A percentile compares a stretch with the other conserved stretches of the same genome.
phyloP scores from a whole-genome alignment of 306 rosid species.

The Prunus padus region DNA sequence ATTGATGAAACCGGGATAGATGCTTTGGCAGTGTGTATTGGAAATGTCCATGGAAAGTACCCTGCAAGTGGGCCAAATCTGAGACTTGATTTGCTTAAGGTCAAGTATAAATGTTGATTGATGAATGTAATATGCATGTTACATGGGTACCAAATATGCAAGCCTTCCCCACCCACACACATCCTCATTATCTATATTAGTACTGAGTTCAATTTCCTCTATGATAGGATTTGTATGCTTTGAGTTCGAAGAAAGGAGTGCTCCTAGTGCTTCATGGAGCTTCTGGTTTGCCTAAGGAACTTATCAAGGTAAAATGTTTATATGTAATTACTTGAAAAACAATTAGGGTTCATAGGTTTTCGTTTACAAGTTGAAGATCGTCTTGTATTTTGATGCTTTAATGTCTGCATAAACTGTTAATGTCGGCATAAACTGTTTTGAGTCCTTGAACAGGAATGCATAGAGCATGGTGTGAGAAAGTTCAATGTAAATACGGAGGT shows the following conservation, averaged over 20 bases:
- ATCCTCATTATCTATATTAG: background rate
- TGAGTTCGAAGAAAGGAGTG: constrained; percentile 70
- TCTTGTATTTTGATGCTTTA: background rate
- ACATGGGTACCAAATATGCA: background rate
- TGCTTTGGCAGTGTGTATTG: constrained; percentile 97
- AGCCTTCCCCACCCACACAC: background rate
- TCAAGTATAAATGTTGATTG: constrained; percentile 15
- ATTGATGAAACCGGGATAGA: constrained; percentile 86
- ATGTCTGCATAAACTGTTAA: constrained; percentile 16
- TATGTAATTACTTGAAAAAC: constrained; percentile 1
- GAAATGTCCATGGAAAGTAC: constrained; percentile 92
- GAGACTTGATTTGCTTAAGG: constrained; percentile 90
- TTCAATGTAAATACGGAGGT: constrained; percentile 97
- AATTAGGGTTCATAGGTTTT: constrained; percentile 8
- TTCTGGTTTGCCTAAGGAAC: constrained; percentile 73
- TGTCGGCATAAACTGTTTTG: constrained; percentile 12
- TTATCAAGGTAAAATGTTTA: constrained; percentile 56
- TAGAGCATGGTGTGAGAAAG: constrained; percentile 76
- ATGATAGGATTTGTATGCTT: constrained; percentile 55
- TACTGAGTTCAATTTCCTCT: constrained; percentile 30
- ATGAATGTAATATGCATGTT: background rate
- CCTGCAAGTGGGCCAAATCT: constrained; percentile 90
- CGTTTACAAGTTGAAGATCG: background rate
- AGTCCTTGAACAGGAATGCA: constrained; percentile 58
- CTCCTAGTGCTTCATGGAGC: constrained; percentile 92